Evolutionary conservation across 2,329 filamentous ascomycete species (phyloP), one percentile per base, ranked within the genome.

Genomic region (Fusarium subtropicale): DNA sequence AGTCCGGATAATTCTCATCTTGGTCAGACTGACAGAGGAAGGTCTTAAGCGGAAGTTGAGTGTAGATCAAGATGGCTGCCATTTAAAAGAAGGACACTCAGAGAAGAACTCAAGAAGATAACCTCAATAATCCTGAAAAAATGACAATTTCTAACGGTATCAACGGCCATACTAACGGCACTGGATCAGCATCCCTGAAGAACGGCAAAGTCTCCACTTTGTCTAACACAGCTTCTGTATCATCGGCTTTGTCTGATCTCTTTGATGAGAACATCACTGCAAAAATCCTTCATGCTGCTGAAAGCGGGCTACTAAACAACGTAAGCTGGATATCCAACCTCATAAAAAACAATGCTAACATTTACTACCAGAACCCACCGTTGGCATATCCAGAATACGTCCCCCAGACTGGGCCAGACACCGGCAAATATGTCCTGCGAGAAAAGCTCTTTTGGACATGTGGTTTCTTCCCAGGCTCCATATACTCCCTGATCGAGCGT

Each of bases 391-490:
- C 72, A 0, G 72, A 74, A 5, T 74, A 74, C 20, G 72, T 74
- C 0, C 70, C 64, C 1, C 68, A 73, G 7, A 69, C 64, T 1
- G 71, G 69, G 4, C 28, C 50, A 10, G 51, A 67, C 8, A 38
- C 57, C 5, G 72, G 71, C 8, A 66, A 55, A 47, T 74, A 74
- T 15, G 39, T 69, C 3, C 68, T 69, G 6, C 63, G 72, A 0
- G 72, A 74, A 33, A 67, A 69, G 20, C 53, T 53, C n/a, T 74
- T 74, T 18, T 81, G 79, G 79, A 81, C 79, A 0, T 79, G 78
- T 33, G 79, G 79, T 18, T 81, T 81, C 73, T 81, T 81, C 52
- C 79, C 79, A 0, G 79, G 79, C 2, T 76, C 66, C 33, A 71
- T 81, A 5, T 80, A 79, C 61, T 71, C 74, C 9, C 18, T 81